Evolutionary conservation across 805 yeast species (phyloP), one percentile per base, ranked within the genome.

Genomic region (Schwanniomyces yamadae): DNA sequence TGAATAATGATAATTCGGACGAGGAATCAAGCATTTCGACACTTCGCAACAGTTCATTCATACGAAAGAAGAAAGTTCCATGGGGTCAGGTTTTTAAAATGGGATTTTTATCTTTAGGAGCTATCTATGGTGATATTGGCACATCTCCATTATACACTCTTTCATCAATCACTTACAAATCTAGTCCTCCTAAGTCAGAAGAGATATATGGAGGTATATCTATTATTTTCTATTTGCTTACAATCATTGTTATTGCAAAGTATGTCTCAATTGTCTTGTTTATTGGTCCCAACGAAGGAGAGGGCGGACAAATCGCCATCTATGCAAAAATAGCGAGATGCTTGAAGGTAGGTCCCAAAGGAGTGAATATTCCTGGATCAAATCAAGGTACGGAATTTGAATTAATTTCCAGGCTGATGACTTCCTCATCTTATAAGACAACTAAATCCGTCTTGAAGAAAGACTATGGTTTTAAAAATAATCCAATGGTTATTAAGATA

Each of bases 221-320:
- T 4, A 55, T 75, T 27, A 68, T 78, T 20, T 77, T 78, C 45
- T 78, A 80, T 71, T 40, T 74, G 3, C 74, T 78, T 49, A 69
- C 79, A 2, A 45, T 77, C 27, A 60, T 78, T 26, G 82, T 77
- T 4, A 63, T 77, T 30, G 30, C 69, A 49, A 78, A 78, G 48
- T 78, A 78, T 46, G 59, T 71, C 11, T 48, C 68, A 26, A 54
- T 78, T 33, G 82, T 77, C 7, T 59, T 77, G 31, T 44, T 49
- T 13, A 49, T 64, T 29, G 84, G 82, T 10, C 77, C 80, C 7
- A 75, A 77, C 51, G 67, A 74, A 30, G 80, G 79, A 30, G 81
- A 78, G 50, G 83, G 84, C 42, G 83, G 84, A 1, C 81, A 76
- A 41, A 71, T 78, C 22, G 83, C 84, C n/a, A 69, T 78, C 28